Evolutionary conservation across 306 rosid species (phyloP).

Genomic region (Lathyrus sativus): DNA sequence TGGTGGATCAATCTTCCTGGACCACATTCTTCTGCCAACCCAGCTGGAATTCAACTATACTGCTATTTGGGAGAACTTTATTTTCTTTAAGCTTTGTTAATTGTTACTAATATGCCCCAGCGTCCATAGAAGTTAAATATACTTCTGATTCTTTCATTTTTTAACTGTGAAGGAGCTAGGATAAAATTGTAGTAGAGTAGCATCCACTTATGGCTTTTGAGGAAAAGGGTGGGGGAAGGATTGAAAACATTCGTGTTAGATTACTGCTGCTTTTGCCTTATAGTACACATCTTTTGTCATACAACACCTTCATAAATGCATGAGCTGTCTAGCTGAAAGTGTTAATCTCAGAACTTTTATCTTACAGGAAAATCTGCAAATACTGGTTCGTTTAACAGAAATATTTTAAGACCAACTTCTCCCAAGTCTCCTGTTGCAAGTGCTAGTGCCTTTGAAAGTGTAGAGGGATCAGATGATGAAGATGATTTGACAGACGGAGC

Average conservation of each 20-base stretch:
- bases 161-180: conserved; percentile 13
- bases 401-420: conserved; percentile 55
- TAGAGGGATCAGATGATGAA: too few relatives aligned
- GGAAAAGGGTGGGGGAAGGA: conserved; percentile 6
- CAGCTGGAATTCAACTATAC: conserved; percentile 23
- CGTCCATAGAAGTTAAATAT: conserved; percentile 10
- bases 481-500: too few relatives aligned
- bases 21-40: conserved; percentile 13
- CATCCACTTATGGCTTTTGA: conserved; percentile 18
- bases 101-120: conserved; percentile 4
- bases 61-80: neutral
- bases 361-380: conserved; percentile 68
- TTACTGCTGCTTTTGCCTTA: conserved; percentile 14
- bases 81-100: conserved; percentile 1
- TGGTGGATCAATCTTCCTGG: conserved; percentile 26
- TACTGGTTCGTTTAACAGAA: conserved; percentile 56
- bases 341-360: conserved; percentile 22
- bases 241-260: neutral
- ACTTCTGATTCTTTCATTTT: conserved; percentile 20
- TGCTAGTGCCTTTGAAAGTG: too few relatives aligned
- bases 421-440: too few relatives aligned
- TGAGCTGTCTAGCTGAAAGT: conserved; percentile 15
- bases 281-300: neutral
- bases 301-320: conserved; percentile 6
- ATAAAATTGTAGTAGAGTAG: conserved; percentile 23